These are phyloP conservation scores for Coemansia sp. DNA, from an alignment of 371 early-diverging fungal genomes.

Conservation along the genomic window DNA sequence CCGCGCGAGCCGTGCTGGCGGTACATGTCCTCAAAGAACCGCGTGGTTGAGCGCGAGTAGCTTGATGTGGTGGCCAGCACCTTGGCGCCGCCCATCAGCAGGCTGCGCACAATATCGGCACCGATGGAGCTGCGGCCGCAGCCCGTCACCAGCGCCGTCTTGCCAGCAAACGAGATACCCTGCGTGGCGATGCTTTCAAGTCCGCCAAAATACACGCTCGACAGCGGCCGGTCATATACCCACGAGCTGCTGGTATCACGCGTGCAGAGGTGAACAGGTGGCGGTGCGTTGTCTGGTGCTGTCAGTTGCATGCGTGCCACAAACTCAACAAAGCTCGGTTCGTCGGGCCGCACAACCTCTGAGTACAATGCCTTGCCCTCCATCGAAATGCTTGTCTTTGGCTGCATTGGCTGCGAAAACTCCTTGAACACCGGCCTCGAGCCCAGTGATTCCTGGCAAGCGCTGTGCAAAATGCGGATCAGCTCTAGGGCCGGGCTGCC, in stretches of 20 bases:
- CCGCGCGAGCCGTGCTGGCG: too few relatives aligned
- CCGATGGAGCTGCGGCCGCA: conserved; percentile 93
- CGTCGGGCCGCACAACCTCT: conserved; percentile 9
- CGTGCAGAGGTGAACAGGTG: too few relatives aligned
- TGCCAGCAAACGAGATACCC: conserved; percentile 83
- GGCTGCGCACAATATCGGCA: conserved; percentile 75
- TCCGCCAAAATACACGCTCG: conserved; percentile 77
- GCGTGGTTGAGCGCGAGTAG: too few relatives aligned
- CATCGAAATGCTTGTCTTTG: conserved; percentile 71
- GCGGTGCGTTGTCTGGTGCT: conserved; percentile 3
- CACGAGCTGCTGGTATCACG: too few relatives aligned
- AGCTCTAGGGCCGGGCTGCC: too few relatives aligned
- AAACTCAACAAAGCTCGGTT: conserved; percentile 17
- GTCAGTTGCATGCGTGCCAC: background rate
- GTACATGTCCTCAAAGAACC: too few relatives aligned
- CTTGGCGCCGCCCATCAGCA: too few relatives aligned
- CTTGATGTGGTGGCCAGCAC: too few relatives aligned
- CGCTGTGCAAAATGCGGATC: too few relatives aligned
- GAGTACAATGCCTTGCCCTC: conserved; percentile 68
- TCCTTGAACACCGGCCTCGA: conserved; percentile 53
- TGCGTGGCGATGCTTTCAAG: conserved; percentile 68
- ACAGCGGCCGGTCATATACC: too few relatives aligned
- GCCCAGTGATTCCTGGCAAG: too few relatives aligned
- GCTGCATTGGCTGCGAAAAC: conserved; percentile 82
- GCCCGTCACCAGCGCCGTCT: conserved; percentile 85